Evolutionary conservation across 805 yeast species (phyloP).

Genomic region (Grigorovia transvaalensis): DNA sequence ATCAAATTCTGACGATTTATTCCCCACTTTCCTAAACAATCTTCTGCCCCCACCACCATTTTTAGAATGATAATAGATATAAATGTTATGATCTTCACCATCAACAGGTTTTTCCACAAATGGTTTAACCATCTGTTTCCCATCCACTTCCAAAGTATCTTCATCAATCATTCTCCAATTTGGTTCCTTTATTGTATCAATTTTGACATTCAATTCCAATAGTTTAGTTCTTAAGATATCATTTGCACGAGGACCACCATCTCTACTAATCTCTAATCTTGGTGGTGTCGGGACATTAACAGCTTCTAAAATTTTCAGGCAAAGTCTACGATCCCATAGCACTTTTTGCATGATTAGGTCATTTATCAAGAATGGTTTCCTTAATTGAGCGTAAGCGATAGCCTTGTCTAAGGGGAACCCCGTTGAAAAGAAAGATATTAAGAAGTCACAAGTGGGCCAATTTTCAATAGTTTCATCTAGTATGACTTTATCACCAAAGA

Average conservation of each 20-base stretch:
- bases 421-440: conserved; percentile 84
- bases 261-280: conserved; percentile 82
- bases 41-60: conserved; percentile 98
- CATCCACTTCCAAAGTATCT: conserved; percentile 70
- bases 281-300: conserved; percentile 85
- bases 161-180: conserved; percentile 81
- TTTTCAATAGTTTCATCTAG: conserved; percentile 86
- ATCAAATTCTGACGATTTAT: conserved; percentile 93
- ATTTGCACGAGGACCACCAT: conserved; percentile 89
- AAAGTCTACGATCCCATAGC: conserved; percentile 94
- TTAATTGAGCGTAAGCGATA: conserved; percentile 72
- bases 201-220: conserved; percentile 46
- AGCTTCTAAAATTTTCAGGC: conserved; percentile 65
- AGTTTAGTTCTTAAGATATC: conserved; percentile 53
- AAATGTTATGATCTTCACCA: conserved; percentile 96
- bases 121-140: conserved; percentile 67
- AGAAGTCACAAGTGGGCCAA: conserved; percentile 98
- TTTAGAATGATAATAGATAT: conserved; percentile 75
- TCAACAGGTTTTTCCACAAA: conserved; percentile 98
- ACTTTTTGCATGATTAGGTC: conserved; percentile 87
- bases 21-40: conserved; percentile 89
- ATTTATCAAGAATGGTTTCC: conserved; percentile 84
- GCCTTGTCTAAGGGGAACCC: conserved; percentile 98
- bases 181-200: conserved; percentile 47
- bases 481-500: conserved; percentile 95